These are phyloP conservation scores for Trametes polyzona DNA, from an alignment of 1,284 basidiomycete genomes.

Conservation along the genomic window DNA sequence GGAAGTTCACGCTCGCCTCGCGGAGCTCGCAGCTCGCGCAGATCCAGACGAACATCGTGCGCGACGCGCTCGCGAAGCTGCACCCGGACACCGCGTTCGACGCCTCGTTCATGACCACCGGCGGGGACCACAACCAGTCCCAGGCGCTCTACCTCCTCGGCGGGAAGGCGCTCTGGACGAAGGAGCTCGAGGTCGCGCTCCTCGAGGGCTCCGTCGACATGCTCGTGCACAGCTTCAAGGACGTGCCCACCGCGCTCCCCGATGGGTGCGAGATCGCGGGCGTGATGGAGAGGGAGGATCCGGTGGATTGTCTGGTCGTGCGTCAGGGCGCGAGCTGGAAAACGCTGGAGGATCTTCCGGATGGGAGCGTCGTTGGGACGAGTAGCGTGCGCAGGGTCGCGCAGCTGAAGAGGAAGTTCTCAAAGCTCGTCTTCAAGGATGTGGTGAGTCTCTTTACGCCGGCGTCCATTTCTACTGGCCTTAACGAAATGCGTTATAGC, in stretches of 20 bases:
- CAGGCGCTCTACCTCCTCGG: conserved; percentile 81
- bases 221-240: conserved; percentile 94
- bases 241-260: conserved; percentile 89
- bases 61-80: conserved; percentile 55
- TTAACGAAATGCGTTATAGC: too few relatives aligned
- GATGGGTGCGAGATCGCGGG: conserved; percentile 87
- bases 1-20: conserved; percentile 75
- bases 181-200: conserved; percentile 90
- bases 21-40: conserved; percentile 86
- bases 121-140: conserved; percentile 91
- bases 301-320: conserved; percentile 89
- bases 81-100: conserved; percentile 58
- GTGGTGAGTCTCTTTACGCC: conserved; percentile 71
- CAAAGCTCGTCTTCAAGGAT: conserved; percentile 84
- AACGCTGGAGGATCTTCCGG: conserved; percentile 83
- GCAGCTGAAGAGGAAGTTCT: conserved; percentile 84
- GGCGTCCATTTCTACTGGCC: too few relatives aligned
- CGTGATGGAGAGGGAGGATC: conserved; percentile 88
- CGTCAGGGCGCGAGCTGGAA: conserved; percentile 79
- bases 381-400: conserved; percentile 93
- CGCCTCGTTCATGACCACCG: conserved; percentile 87
- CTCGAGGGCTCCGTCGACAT: conserved; percentile 81
- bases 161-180: conserved; percentile 93
- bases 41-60: conserved; percentile 82
- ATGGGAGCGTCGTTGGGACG: conserved; percentile 91